Conservation (phyloP, 805 yeast species). For the Candida dajiaensis region DNA sequence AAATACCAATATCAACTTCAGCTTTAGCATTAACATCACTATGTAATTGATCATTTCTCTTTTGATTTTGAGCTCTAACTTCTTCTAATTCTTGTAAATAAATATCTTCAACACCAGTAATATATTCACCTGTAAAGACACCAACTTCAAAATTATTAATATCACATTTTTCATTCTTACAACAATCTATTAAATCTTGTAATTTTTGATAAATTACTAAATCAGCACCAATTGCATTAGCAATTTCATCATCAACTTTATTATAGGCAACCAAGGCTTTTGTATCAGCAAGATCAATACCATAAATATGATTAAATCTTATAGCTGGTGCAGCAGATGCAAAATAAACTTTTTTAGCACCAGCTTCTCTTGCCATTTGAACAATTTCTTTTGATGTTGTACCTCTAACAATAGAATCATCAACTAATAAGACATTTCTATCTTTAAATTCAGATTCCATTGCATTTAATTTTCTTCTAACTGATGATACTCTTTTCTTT, state of each 20-base stretch:
- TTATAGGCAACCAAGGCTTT: slow-evolving; percentile 87
- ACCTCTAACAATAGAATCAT: slow-evolving; percentile 96
- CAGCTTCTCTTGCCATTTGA: slow-evolving; percentile 98
- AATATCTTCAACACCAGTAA: slow-evolving; percentile 87
- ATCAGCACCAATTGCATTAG: slow-evolving; percentile 81
- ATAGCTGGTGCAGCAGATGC: slow-evolving; percentile 99
- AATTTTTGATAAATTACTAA: slow-evolving; percentile 82
- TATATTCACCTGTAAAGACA: slow-evolving; percentile 90
- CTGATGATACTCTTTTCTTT: slow-evolving; percentile 87
- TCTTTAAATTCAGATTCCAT: slow-evolving; percentile 90
- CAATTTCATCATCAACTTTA: slow-evolving; percentile 68
- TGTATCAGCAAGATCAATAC: slow-evolving; percentile 95
- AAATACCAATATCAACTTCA: slow-evolving; percentile 62
- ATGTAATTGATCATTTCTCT: slow-evolving; percentile 39
- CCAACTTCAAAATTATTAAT: slow-evolving; percentile 84
- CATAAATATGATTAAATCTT: slow-evolving; percentile 91
- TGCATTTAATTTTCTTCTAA: slow-evolving; percentile 90
- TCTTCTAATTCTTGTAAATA: slow-evolving; percentile 78
- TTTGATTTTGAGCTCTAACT: slow-evolving; percentile 73
- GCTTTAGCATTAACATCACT: slow-evolving; percentile 66
- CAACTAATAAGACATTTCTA: slow-evolving; percentile 82
- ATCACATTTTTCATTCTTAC: slow-evolving; percentile 39
- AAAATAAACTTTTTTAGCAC: slow-evolving; percentile 90
- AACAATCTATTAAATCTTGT: slow-evolving; percentile 77
- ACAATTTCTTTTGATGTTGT: slow-evolving; percentile 96